These are phyloP conservation scores for Stentor roeselii DNA, from an alignment of 73 alveolate genomes.

Conservation along the genomic window DNA sequence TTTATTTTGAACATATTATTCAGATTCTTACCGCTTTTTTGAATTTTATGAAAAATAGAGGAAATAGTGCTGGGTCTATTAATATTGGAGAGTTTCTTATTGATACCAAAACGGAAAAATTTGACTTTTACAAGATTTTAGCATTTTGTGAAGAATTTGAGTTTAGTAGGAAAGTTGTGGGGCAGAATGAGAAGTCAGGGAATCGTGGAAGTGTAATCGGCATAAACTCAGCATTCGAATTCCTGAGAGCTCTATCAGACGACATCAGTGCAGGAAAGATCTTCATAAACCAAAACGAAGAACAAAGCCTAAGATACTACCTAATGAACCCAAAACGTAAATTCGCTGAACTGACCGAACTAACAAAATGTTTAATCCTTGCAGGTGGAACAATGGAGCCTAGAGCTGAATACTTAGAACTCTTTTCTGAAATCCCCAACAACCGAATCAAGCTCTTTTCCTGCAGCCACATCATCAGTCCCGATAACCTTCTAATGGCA, in stretches of 20 bases:
- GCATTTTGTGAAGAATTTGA: background rate
- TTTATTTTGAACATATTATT: background rate
- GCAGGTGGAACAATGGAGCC: conserved; percentile 72
- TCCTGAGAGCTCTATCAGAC: background rate
- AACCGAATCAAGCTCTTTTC: background rate
- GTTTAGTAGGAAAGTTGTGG: background rate
- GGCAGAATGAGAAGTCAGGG: background rate
- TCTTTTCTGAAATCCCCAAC: conserved; percentile 31
- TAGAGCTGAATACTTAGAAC: conserved; percentile 48
- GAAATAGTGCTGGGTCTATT: background rate
- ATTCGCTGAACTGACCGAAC: conserved; percentile 14
- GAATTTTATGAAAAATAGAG: background rate
- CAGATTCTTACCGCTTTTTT: background rate
- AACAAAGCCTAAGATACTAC: conserved; percentile 6
- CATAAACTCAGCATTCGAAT: background rate
- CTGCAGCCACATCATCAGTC: conserved; percentile 23
- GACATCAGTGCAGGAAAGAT: background rate
- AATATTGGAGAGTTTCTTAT: background rate
- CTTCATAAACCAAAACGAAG: background rate
- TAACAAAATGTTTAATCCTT: conserved; percentile 45
- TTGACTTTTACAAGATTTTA: background rate
- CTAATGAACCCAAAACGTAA: conserved; percentile 13
- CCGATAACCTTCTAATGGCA: conserved; percentile 38
- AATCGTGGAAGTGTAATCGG: background rate
- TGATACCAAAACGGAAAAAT: background rate